Evolutionary conservation across 768 basidiomycete genomes (phyloP), one percentile per base, ranked within the genome.

Genomic region (Saitozyma podzolica): DNA sequence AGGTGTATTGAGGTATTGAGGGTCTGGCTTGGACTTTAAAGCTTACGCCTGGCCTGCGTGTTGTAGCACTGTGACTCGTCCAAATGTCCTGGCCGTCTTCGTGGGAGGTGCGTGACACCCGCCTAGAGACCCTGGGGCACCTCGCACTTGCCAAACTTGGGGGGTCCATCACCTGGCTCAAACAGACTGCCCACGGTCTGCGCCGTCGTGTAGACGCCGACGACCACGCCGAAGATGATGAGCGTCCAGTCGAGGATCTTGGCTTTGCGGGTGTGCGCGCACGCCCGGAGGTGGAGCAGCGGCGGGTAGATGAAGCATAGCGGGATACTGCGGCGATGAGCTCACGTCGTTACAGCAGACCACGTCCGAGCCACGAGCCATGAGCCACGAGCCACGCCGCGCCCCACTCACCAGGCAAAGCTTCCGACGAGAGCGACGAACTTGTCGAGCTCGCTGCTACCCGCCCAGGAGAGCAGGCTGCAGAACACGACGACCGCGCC

Each of bases 291-390:
- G 76, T 95, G 93, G 64, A 96, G 80, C 88, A 96, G 87, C 6
- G 93, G 88, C 5, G 93, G 95, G 73, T 96, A 97, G 53, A 94
- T 87, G 76, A 91, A 94, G 78, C 92, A 95, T 63, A 98, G 82
- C 8, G 95, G 95, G 9, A 96, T 88, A 72, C 93, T 95, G 65
- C 40, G 14, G 17, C 43, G 41, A 9, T 29, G 29, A 29, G 29
- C 16, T 39, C 54, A 37, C 13, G 2, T 40, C 10, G n/a, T 14
- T 5, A 41, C n/a, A 13, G 41, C 8, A 19, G 8, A 7, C 37
- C 14, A 45, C 43, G 20, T 29, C 9, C 48, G 54, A 59, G 50
- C 14, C 77, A 62, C 7, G 9, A 10, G 11, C 29, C 29, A 5
- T n/a, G 54, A 59, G 50, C 14, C 77, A 62, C 7, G 9, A 10